phyloP scores from a whole-genome alignment of 148 eudicot species.

The Amaranthus cruentus region DNA sequence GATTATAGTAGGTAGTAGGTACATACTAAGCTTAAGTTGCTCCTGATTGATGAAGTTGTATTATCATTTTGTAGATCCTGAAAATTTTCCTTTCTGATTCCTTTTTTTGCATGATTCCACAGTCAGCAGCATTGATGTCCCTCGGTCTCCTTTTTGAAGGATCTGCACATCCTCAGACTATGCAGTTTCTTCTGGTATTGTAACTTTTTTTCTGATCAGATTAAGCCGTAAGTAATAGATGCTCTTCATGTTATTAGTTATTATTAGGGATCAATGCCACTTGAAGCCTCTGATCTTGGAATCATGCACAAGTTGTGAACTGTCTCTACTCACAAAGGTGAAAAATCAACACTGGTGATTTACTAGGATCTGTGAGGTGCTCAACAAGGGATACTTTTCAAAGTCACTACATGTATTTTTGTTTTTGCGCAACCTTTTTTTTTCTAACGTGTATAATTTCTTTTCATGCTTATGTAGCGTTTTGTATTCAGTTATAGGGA shows the following conservation, averaged over 20 bases:
- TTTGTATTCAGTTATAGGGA: background rate
- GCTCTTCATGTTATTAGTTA: background rate
- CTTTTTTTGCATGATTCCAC: slow-evolving; percentile 26
- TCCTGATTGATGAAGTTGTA: background rate
- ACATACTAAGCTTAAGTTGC: background rate
- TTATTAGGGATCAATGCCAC: too few species aligned
- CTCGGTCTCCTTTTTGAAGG: slow-evolving; percentile 97
- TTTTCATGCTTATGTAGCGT: background rate
- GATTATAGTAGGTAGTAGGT: too few species aligned
- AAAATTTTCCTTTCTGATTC: background rate
- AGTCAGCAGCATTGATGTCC: slow-evolving; percentile 95
- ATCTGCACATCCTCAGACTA: slow-evolving; percentile 87
- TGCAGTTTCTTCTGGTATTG: slow-evolving; percentile 87
- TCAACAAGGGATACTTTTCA: too few species aligned
- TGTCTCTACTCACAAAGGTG: too few species aligned
- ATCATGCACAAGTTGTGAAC: too few species aligned
- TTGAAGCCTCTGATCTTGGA: too few species aligned
- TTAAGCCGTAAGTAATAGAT: background rate
- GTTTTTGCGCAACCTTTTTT: too few species aligned
- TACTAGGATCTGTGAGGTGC: too few species aligned
- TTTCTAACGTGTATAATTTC: too few species aligned
- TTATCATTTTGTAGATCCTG: background rate
- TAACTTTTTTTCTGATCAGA: slow-evolving; percentile 1
- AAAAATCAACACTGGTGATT: too few species aligned
- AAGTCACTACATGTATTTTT: too few species aligned